Evolutionary conservation across 805 yeast genomes (phyloP), one percentile per base, ranked within the genome.

Genomic region (Brettanomyces anomalus): DNA sequence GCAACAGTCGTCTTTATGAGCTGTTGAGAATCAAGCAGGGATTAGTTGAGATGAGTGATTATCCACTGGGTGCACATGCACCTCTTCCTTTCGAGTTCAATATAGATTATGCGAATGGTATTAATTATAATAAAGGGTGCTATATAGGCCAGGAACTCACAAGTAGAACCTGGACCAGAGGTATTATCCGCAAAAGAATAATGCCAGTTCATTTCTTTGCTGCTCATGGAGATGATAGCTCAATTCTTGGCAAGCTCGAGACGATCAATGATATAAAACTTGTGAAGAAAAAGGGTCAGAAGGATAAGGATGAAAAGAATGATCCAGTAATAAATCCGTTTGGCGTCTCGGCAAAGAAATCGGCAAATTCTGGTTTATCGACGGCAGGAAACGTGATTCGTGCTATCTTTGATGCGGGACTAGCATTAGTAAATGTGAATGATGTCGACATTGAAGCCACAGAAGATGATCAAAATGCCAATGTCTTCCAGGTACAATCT

Each of bases 61-160:
- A 72, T 33, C 60, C 42, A 36, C 69, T 75, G 8, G 68, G 68
- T 14, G 37, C 44, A 16, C 20, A 31, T 11, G 71, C 73, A 55
- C 53, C 77, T 50, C 64, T 93, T 3, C 98, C 99, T 1, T 72
- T 93, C 52, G 97, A 93, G 51, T 70, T 76, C 46, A 85, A 86
- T 57, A 65, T 89, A 50, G 98, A 93, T 61, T 77, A 73, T 52
- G 76, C 77, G 64, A 81, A 85, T 49, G 95, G 90, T 0, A 70
- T 93, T 13, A 86, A 90, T 42, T 76, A 81, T 41, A 81, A 87
- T 49, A 93, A 93, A 60, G 99, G 99, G 2, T 93, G 99, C 58
- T 93, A 93, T 54, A 81, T 87, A 14, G 99, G 99, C 1, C 98
- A 93, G 62, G 99, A 93, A 58, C 68, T 93, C 41, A 89, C 97